phyloP scores from a whole-genome alignment of 139 green algal genomes.

The Chlamydomonas schloesseri region DNA sequence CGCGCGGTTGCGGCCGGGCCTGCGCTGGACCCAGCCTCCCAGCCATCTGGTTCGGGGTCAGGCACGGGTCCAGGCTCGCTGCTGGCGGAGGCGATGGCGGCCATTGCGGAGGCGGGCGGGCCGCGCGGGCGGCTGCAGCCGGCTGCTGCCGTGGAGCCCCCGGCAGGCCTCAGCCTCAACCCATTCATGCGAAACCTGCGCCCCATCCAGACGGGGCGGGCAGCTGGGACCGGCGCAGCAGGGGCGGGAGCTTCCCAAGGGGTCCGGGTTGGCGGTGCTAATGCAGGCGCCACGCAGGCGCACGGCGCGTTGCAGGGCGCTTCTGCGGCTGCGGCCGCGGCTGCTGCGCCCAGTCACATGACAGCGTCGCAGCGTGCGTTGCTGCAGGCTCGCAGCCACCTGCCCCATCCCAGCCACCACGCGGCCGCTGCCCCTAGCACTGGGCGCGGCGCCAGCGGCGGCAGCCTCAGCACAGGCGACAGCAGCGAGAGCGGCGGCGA shows the following conservation, averaged over 20 bases:
- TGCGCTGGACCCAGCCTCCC: too few relatives aligned
- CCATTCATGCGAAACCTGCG: constrained; percentile 6
- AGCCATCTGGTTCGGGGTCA: neutral
- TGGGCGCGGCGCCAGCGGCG: neutral
- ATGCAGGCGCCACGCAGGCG: too few relatives aligned
- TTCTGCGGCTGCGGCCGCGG: too few relatives aligned
- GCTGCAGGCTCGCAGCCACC: neutral
- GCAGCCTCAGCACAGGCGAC: neutral
- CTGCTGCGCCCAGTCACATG: neutral
- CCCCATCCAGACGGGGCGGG: neutral
- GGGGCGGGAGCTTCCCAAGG: neutral
- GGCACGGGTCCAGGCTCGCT: neutral
- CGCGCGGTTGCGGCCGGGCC: too few relatives aligned
- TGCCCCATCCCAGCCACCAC: neutral
- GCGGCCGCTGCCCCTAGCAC: neutral
- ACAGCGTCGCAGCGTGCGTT: neutral
- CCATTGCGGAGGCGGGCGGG: neutral
- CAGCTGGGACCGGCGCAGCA: neutral
- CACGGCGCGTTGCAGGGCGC: too few relatives aligned
- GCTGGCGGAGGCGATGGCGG: neutral
- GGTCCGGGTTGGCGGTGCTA: neutral
- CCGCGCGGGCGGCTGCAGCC: neutral
- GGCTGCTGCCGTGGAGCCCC: neutral
- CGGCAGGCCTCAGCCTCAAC: neutral
- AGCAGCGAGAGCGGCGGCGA: too few relatives aligned